Conservation (phyloP, 257 asterid genomes). For the Dorcoceras hygrometricum region DNA sequence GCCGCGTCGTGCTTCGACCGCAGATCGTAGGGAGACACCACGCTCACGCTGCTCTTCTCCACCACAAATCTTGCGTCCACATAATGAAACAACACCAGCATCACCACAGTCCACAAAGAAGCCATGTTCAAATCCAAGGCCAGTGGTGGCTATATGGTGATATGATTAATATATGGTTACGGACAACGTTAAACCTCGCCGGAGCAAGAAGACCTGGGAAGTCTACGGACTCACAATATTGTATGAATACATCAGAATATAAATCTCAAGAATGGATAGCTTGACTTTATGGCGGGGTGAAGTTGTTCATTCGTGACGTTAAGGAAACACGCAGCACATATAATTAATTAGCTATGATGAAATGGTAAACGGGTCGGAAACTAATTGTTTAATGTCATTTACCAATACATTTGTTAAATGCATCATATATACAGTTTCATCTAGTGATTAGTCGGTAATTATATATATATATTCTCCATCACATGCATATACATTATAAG, state of each 20-base stretch:
- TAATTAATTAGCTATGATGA: background rate
- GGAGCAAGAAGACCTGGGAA: background rate
- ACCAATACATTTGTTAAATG: background rate
- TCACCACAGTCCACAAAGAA: background rate
- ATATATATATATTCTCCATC: too few relatives aligned
- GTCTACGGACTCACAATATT: background rate
- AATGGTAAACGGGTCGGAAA: background rate
- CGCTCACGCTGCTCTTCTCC: slow-evolving; percentile 75
- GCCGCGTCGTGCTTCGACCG: slow-evolving; percentile 81
- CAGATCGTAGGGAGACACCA: slow-evolving; percentile 50
- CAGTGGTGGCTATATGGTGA: too few relatives aligned
- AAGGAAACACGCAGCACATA: background rate
- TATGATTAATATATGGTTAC: background rate
- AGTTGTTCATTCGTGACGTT: background rate
- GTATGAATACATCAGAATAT: too few relatives aligned
- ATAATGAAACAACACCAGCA: background rate
- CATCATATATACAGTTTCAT: too few relatives aligned
- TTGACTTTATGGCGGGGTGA: background rate
- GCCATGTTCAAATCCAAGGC: background rate
- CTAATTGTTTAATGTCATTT: background rate
- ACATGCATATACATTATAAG: too few relatives aligned
- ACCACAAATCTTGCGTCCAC: slow-evolving; percentile 45
- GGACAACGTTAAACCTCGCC: background rate
- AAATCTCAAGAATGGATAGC: background rate
- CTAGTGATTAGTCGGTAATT: too few relatives aligned